These are phyloP conservation scores for Paramecium caudatum DNA, from an alignment of 73 alveolate species.

Conservation along the genomic window DNA sequence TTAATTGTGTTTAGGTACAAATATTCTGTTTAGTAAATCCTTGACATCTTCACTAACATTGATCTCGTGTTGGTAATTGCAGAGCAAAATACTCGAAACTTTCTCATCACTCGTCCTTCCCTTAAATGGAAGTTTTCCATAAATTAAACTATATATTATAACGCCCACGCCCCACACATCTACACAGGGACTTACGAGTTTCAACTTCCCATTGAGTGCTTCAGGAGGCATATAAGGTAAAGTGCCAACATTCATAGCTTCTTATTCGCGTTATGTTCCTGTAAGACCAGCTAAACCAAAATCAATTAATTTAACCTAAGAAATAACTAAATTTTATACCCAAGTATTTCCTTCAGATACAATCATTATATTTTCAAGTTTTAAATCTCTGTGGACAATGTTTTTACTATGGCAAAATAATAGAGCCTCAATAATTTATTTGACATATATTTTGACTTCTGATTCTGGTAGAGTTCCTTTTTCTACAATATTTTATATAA, in stretches of 20 bases:
- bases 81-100: background rate
- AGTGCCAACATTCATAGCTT: slow-evolving; percentile 85
- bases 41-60: background rate
- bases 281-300: slow-evolving; percentile 84
- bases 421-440: slow-evolving; percentile 87
- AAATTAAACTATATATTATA: slow-evolving; percentile 76
- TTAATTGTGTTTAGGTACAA: background rate
- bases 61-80: background rate
- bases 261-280: slow-evolving; percentile 78
- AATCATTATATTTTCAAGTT: slow-evolving; percentile 91
- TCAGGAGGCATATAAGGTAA: slow-evolving; percentile 93
- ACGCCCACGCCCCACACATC: slow-evolving; percentile 93
- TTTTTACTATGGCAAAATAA: slow-evolving; percentile 86
- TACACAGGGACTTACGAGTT: slow-evolving; percentile 79
- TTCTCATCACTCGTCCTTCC: slow-evolving; percentile 80
- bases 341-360: slow-evolving; percentile 50
- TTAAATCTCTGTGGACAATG: slow-evolving; percentile 92
- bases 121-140: slow-evolving; percentile 87
- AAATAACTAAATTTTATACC: slow-evolving; percentile 64
- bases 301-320: slow-evolving; percentile 81
- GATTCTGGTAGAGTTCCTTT: slow-evolving; percentile 10
- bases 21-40: slow-evolving; percentile 3
- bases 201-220: slow-evolving; percentile 77
- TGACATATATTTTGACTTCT: slow-evolving; percentile 60
- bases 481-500: background rate